Percentiles rank a stretch among this genome's conserved stretches.
Conservation (phyloP, 768 basidiomycete species). For the Rhodotorula taiwanensis region DNA sequence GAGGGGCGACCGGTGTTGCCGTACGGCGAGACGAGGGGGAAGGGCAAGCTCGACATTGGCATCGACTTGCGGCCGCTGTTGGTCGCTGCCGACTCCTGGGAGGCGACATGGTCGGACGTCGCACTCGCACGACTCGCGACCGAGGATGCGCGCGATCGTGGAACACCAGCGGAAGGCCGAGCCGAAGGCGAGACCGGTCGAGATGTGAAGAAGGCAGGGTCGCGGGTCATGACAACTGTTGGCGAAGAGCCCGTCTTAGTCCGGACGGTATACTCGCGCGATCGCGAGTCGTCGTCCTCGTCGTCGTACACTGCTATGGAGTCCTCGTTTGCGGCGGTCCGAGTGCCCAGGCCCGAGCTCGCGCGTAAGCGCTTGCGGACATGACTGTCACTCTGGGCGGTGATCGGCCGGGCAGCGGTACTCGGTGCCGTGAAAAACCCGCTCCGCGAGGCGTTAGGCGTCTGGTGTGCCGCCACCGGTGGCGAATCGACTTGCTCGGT, state of each 20-base stretch:
- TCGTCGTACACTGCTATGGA: conserved; percentile 1
- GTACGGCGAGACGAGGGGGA: conserved; percentile 29
- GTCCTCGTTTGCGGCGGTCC: background rate
- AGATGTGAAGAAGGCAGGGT: conserved; percentile 28
- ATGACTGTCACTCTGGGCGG: conserved; percentile 6
- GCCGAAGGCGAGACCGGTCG: background rate
- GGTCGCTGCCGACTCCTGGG: too few species aligned
- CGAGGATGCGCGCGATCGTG: background rate
- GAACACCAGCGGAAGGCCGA: background rate
- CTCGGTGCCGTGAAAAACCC: background rate
- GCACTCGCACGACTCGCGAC: background rate
- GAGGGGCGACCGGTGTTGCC: too few species aligned
- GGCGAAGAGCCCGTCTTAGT: conserved; percentile 29
- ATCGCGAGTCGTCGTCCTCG: conserved; percentile 7
- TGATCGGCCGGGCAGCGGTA: background rate
- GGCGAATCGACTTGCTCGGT: too few species aligned
- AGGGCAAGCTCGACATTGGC: conserved; percentile 16
- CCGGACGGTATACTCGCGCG: conserved; percentile 17
- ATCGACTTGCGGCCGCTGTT: conserved; percentile 17
- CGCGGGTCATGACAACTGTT: conserved; percentile 2
- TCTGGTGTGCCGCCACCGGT: too few species aligned
- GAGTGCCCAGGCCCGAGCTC: background rate
- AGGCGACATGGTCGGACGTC: too few species aligned
- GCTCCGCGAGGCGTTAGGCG: too few species aligned
- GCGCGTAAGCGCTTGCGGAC: conserved; percentile 15